Evolutionary conservation across 31 red algal genomes (phyloP).

Genomic region (Endocladia muricata): DNA sequence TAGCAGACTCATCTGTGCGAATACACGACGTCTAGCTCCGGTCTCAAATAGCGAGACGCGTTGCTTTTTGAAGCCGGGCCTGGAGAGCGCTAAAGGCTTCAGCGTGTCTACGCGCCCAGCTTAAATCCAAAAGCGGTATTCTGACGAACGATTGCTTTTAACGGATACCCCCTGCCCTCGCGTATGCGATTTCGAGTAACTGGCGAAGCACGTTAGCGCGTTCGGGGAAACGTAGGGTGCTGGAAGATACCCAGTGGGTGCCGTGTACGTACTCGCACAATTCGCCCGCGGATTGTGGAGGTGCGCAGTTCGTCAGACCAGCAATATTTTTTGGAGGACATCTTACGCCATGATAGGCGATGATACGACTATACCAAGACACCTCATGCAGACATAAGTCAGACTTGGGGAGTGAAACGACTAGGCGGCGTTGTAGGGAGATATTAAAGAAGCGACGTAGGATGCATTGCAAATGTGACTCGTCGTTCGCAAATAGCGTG

Average conservation of each 20-base stretch:
- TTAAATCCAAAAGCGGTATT: neutral
- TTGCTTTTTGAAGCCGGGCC: neutral
- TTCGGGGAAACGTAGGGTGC: neutral
- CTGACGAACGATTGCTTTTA: neutral
- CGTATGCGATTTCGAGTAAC: neutral
- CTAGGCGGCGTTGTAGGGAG: neutral
- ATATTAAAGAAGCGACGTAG: neutral
- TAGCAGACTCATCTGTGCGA: neutral
- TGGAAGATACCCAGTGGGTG: neutral
- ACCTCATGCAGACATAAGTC: neutral
- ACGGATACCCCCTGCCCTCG: neutral
- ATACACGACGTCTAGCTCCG: neutral
- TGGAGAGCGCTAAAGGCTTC: neutral
- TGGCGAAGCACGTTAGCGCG: neutral
- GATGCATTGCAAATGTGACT: neutral
- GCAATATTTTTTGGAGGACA: neutral
- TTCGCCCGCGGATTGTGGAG: neutral
- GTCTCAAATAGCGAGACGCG: neutral
- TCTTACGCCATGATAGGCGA: neutral
- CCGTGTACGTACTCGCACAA: conserved; percentile 15
- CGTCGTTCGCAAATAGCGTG: neutral
- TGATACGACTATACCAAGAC: neutral
- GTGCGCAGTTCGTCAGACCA: neutral
- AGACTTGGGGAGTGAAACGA: neutral
- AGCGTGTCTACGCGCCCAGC: neutral